These are phyloP conservation scores for Yamadazyma laniorum DNA, from an alignment of 805 yeast species.

Conservation along the genomic window DNA sequence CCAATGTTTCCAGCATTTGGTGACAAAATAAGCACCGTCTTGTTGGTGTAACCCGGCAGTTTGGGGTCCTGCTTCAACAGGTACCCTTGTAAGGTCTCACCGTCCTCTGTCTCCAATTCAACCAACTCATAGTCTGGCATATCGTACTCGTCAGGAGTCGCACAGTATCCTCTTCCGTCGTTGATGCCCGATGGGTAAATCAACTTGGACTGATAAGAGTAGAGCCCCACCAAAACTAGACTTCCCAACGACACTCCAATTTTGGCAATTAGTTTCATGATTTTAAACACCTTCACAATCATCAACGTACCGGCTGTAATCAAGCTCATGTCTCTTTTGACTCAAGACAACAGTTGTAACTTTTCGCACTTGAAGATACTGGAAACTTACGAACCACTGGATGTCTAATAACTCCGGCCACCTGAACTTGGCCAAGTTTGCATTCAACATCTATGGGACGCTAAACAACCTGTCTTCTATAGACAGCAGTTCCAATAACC, in stretches of 20 bases:
- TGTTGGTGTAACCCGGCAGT: conserved; percentile 43
- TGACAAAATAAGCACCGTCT: conserved; percentile 73
- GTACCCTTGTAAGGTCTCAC: conserved; percentile 64
- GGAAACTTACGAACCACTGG: neutral
- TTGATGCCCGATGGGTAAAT: conserved; percentile 85
- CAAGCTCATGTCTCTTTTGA: conserved; percentile 7
- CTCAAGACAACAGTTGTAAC: too few species aligned
- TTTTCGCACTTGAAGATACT: too few species aligned
- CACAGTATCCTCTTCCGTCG: conserved; percentile 68
- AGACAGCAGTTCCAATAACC: conserved; percentile 1
- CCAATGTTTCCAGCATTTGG: conserved; percentile 98
- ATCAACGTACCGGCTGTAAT: conserved; percentile 10
- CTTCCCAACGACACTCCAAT: conserved; percentile 46
- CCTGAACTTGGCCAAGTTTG: conserved; percentile 47
- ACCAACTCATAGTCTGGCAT: conserved; percentile 60
- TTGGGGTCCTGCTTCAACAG: conserved; percentile 50
- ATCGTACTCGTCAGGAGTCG: conserved; percentile 70
- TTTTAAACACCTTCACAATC: conserved; percentile 15
- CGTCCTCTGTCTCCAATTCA: conserved; percentile 64
- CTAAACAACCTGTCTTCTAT: conserved; percentile 13
- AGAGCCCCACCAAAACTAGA: conserved; percentile 50
- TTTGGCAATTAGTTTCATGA: conserved; percentile 30
- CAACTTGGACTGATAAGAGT: conserved; percentile 59
- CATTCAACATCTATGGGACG: conserved; percentile 57
- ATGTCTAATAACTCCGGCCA: conserved; percentile 9